Conservation (phyloP, 805 yeast species). For the Kluyveromyces aestuarii region DNA sequence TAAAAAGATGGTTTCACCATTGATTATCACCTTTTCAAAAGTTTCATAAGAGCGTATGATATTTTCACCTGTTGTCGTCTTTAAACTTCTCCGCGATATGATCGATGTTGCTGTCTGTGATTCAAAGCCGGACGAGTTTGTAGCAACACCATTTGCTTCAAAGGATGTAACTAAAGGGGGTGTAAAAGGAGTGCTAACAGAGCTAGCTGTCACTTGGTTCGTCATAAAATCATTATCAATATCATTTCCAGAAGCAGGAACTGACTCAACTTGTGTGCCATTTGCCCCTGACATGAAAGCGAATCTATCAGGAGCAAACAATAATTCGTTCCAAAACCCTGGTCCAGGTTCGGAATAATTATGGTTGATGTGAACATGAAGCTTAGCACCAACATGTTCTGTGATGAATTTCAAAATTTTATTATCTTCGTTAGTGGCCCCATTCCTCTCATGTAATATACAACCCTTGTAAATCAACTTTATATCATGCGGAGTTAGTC, state of each 20-base stretch:
- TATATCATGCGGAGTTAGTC: conserved; percentile 15
- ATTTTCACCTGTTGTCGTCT: not conserved
- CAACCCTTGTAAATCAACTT: conserved; percentile 23
- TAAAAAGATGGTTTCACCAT: not conserved
- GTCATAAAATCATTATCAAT: not conserved
- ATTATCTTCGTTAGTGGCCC: conserved; percentile 13
- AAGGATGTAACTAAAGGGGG: not conserved
- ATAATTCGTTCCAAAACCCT: conserved; percentile 23
- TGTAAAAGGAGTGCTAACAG: not conserved
- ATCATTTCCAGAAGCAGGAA: not conserved
- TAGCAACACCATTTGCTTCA: not conserved
- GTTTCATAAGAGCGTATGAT: conserved; percentile 1
- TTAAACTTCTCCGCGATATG: not conserved
- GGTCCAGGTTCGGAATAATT: conserved; percentile 16
- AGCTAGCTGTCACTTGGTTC: not conserved
- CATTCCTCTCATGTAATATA: conserved; percentile 10
- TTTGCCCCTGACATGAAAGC: conserved; percentile 8
- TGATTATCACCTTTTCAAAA: not conserved
- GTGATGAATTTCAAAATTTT: conserved; percentile 13
- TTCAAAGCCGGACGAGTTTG: not conserved
- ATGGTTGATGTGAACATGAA: conserved; percentile 23
- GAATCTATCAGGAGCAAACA: conserved; percentile 13
- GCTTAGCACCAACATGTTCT: conserved; percentile 9
- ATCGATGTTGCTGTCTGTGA: not conserved
- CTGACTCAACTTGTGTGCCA: not conserved